Evolutionary conservation across 2,329 filamentous ascomycete genomes (phyloP).

Genomic region (Rasamsonia emersonii): DNA sequence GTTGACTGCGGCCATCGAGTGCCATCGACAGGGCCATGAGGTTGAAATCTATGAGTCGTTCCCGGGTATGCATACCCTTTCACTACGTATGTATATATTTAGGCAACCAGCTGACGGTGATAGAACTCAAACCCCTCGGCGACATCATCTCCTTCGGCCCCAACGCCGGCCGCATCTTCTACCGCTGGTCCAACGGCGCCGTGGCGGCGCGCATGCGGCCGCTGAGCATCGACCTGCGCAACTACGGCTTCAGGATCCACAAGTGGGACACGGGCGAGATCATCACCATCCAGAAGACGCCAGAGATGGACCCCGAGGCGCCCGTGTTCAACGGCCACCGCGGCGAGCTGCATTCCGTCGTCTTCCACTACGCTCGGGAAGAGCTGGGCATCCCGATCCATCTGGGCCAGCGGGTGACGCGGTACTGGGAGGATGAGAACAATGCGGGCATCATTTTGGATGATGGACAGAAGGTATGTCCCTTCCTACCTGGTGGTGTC

Average conservation of each 20-base stretch:
- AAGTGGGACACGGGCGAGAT: slow-evolving; percentile 52
- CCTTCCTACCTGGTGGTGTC: background rate
- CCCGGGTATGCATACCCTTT: slow-evolving; percentile 17
- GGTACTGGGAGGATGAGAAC: slow-evolving; percentile 48
- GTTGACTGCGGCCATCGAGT: slow-evolving; percentile 55
- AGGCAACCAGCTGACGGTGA: slow-evolving; percentile 8
- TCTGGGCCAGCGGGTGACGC: slow-evolving; percentile 42
- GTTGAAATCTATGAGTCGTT: slow-evolving; percentile 53
- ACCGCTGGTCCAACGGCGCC: slow-evolving; percentile 47
- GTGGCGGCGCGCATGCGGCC: slow-evolving; percentile 41
- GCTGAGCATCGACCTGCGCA: slow-evolving; percentile 44
- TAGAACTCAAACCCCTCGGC: slow-evolving; percentile 49
- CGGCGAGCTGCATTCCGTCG: slow-evolving; percentile 51
- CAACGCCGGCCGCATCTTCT: slow-evolving; percentile 54
- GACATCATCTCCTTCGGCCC: slow-evolving; percentile 56
- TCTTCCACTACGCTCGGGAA: slow-evolving; percentile 50
- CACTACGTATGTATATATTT: slow-evolving; percentile 1
- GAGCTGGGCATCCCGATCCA: slow-evolving; percentile 49
- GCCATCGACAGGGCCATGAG: slow-evolving; percentile 51
- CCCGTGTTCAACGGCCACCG: slow-evolving; percentile 54
- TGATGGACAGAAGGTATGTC: slow-evolving; percentile 35
- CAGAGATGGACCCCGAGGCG: slow-evolving; percentile 36
- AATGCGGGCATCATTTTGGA: slow-evolving; percentile 45
- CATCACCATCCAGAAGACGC: slow-evolving; percentile 47
- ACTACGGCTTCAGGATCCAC: slow-evolving; percentile 54